Base-by-base conservation (phyloP, 2,329 filamentous ascomycete genomes). In the Hymenoscyphus infarciens region DNA sequence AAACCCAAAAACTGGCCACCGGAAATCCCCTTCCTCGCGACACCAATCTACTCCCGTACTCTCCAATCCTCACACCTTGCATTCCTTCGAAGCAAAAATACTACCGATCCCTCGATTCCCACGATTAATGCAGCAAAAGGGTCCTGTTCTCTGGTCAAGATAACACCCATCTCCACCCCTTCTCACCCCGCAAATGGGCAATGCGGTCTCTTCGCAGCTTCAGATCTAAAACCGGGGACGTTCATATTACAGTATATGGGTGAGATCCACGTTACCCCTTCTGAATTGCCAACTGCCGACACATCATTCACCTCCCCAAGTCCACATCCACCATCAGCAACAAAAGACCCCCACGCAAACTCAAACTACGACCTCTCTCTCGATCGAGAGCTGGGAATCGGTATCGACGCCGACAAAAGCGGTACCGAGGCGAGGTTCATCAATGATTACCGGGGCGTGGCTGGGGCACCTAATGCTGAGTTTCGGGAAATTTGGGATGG, bases 371-470 rank as follows among this genome's bases (percentile, higher is more conserved):
- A 89, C 71, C 76, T 89, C 29, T 87, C 84, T 79, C 76, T 89
- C 22, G 84, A 86, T 73, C 77, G 80, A 22, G 84, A 82, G 22
- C 78, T 74, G 0, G 81, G 80, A 16, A 75, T 87, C 1, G 85
- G 85, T 2, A 82, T 89, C 3, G 87, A 89, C 69, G 87, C 86
- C 3, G 80, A 78, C 16, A 72, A 71, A 42, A 75, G 74, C 60
- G 86, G 86, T 11, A 89, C 88, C 69, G 87, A 89, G 75, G 86
- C 83, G 1, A 77, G 87, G 10, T 89, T 87, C 68, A 80, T 88
- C 55, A 89, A 89, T 70, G 87, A 89, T 74, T 89, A 85, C 68
- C 78, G 87, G 6, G 85, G 86, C 3, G 79, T 88, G 1, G 76
- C 76, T 13, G 67, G 64, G 7, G 60, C 57, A 39, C 65, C 71